Conservation (phyloP, 176 grass and related monocot species). For the Raddia guianensis region DNA sequence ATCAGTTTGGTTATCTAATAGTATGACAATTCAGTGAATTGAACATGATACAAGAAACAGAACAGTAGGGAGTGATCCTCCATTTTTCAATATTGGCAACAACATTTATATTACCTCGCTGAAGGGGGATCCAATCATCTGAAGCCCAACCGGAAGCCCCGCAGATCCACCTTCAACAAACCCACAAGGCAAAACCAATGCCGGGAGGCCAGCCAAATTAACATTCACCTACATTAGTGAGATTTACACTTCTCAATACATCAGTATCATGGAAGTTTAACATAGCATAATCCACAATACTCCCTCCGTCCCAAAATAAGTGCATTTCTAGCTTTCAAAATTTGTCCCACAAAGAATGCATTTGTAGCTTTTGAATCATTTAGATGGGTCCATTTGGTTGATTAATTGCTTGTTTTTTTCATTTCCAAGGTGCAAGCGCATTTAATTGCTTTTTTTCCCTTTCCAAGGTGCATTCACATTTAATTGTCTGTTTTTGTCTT, state of each 20-base stretch:
- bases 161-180: slow-evolving; percentile 74
- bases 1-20: not conserved
- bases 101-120: slow-evolving; percentile 59
- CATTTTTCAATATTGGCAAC: not conserved
- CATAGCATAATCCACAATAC: not conserved
- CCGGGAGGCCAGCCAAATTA: slow-evolving; percentile 89
- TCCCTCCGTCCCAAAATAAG: no score
- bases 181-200: slow-evolving; percentile 87
- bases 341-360: no score
- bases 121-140: slow-evolving; percentile 84
- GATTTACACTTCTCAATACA: not conserved
- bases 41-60: not conserved
- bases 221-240: slow-evolving; percentile 77
- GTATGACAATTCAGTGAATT: not conserved
- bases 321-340: no score
- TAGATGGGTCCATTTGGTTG: no score
- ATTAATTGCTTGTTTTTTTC: no score
- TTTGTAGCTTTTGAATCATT: no score
- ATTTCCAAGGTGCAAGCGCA: no score
- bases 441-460: no score
- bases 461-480: no score
- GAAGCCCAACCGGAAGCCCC: slow-evolving; percentile 84
- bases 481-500: no score
- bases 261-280: not conserved
- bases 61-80: not conserved